Conservation (phyloP, 495 filamentous ascomycete species). For the Lepraria neglecta region DNA sequence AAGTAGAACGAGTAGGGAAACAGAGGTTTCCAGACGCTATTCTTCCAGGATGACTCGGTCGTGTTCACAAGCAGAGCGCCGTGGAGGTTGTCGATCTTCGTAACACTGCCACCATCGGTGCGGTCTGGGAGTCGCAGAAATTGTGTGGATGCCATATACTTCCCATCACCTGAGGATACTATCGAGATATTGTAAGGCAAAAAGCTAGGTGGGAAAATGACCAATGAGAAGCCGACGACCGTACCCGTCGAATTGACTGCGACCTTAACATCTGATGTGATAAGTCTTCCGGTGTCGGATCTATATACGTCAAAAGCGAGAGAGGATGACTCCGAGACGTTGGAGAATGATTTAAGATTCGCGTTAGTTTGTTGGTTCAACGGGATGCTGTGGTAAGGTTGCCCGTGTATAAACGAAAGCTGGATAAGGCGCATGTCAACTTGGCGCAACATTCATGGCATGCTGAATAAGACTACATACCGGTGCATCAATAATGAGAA, state of each 20-base stretch:
- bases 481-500: slow-evolving; percentile 55
- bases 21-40: slow-evolving; percentile 43
- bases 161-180: slow-evolving; percentile 28
- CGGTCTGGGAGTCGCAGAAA: slow-evolving; percentile 51
- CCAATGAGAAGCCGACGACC: slow-evolving; percentile 43
- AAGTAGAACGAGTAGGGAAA: slow-evolving; percentile 62
- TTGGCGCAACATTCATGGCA: neutral
- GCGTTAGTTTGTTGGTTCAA: slow-evolving; percentile 34
- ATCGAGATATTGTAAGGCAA: slow-evolving; percentile 40
- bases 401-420: slow-evolving; percentile 47
- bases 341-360: slow-evolving; percentile 15
- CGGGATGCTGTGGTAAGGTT: slow-evolving; percentile 35
- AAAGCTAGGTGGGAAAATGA: slow-evolving; percentile 39
- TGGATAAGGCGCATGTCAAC: neutral
- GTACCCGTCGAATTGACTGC: slow-evolving; percentile 42
- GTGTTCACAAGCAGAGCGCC: slow-evolving; percentile 47
- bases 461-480: neutral
- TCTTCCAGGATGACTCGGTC: slow-evolving; percentile 5
- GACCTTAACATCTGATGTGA: slow-evolving; percentile 31
- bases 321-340: neutral
- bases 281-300: slow-evolving; percentile 12
- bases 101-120: slow-evolving; percentile 51
- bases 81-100: slow-evolving; percentile 56
- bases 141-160: slow-evolving; percentile 40
- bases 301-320: slow-evolving; percentile 16